A percentile compares a stretch with the other conserved stretches of the same genome.
Conservation (phyloP, 306 rosid genomes). For the Mimosa pudica region DNA sequence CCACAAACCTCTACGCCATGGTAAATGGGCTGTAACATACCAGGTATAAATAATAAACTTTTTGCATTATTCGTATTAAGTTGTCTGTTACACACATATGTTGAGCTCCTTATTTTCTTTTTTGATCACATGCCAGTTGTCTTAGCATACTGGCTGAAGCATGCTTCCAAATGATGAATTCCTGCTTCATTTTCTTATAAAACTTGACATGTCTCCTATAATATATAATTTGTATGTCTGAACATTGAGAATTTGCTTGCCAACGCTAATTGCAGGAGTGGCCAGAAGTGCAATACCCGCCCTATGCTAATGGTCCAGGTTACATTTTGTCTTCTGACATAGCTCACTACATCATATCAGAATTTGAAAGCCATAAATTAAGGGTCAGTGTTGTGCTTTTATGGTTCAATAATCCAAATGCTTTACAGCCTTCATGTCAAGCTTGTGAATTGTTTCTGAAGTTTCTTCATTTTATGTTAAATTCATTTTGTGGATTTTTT, state of each 20-base stretch:
- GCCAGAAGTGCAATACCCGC: conserved; percentile 84
- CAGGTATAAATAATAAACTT: conserved; percentile 51
- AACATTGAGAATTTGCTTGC: conserved; percentile 11
- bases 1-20: conserved; percentile 80
- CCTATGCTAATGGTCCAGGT: conserved; percentile 90
- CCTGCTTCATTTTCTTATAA: neutral
- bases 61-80: conserved; percentile 20
- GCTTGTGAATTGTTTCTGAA: neutral
- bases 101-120: neutral
- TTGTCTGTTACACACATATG: neutral
- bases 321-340: conserved; percentile 73
- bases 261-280: conserved; percentile 61
- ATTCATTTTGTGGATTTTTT: neutral
- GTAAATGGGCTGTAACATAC: conserved; percentile 93
- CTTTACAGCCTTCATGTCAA: neutral
- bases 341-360: conserved; percentile 54
- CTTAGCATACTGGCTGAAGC: neutral
- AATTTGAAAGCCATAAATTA: conserved; percentile 62
- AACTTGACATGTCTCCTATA: neutral
- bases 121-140: neutral
- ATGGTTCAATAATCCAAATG: conserved; percentile 3
- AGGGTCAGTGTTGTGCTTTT: conserved; percentile 53
- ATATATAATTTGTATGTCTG: neutral
- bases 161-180: conserved; percentile 9
- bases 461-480: neutral